These are phyloP conservation scores for Plenodomus biglobosus DNA, from an alignment of 2,329 filamentous ascomycete genomes.

Conservation along the genomic window DNA sequence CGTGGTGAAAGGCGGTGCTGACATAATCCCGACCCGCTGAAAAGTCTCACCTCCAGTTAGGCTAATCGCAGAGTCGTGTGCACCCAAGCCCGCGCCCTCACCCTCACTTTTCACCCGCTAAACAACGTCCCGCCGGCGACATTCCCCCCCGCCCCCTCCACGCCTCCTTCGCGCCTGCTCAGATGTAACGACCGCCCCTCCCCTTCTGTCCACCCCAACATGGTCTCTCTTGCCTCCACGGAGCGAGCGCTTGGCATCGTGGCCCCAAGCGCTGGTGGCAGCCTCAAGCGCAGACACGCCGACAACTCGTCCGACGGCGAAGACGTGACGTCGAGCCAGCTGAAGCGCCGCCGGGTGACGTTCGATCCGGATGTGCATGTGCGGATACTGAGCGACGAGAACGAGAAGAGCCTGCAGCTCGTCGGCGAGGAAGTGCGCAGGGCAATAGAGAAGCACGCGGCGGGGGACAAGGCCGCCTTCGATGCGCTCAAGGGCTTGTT, in stretches of 20 bases:
- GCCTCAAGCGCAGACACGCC: slow-evolving; percentile 43
- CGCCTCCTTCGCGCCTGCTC: slow-evolving; percentile 9
- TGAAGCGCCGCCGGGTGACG: slow-evolving; percentile 52
- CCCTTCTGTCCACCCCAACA: slow-evolving; percentile 18
- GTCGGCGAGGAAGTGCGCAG: slow-evolving; percentile 63
- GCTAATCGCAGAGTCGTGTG: slow-evolving; percentile 14
- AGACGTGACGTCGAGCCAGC: slow-evolving; percentile 36
- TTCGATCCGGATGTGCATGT: slow-evolving; percentile 54
- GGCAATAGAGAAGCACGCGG: slow-evolving; percentile 57
- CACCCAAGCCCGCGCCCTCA: slow-evolving; percentile 16
- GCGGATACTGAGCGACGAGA: slow-evolving; percentile 46
- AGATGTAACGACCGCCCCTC: slow-evolving; percentile 32
- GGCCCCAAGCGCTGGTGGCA: slow-evolving; percentile 34
- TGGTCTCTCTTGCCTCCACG: slow-evolving; percentile 45
- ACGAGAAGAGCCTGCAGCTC: slow-evolving; percentile 58
- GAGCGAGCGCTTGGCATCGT: slow-evolving; percentile 30
- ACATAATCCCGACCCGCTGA: background rate
- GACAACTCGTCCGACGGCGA: slow-evolving; percentile 36
- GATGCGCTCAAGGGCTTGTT: slow-evolving; percentile 59
- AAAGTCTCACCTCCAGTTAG: background rate
- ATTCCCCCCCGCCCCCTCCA: background rate
- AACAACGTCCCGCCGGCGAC: slow-evolving; percentile 1
- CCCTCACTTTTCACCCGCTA: slow-evolving; percentile 12
- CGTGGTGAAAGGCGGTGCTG: background rate
- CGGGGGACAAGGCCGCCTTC: slow-evolving; percentile 59